Percentiles rank a stretch among this genome's conserved stretches.
phyloP scores from a whole-genome alignment of 441 rosid species.

The Erysimum cheiri region DNA sequence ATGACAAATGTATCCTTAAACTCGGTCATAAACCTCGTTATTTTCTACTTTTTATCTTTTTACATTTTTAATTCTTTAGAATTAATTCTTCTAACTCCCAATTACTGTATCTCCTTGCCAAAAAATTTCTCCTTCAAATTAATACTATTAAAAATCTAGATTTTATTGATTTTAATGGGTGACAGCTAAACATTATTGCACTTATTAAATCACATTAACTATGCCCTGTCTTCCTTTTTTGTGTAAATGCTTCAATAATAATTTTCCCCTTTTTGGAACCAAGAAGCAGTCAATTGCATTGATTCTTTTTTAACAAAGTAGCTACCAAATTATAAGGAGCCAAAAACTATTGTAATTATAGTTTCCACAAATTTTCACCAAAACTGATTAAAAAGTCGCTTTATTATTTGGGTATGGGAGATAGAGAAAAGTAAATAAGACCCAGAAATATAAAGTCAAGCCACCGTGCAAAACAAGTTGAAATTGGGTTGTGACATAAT shows the following conservation, averaged over 20 bases:
- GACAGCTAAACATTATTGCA: constrained; percentile 41
- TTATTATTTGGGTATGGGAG: constrained; percentile 12
- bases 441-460: constrained; percentile 40
- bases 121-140: neutral
- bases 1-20: constrained; percentile 40
- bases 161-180: constrained; percentile 24
- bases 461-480: constrained; percentile 51
- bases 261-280: constrained; percentile 33
- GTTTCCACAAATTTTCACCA: constrained; percentile 1
- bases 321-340: constrained; percentile 23
- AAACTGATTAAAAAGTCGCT: constrained; percentile 13
- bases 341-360: no score
- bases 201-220: constrained; percentile 36
- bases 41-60: constrained; percentile 15
- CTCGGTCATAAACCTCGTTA: constrained; percentile 31
- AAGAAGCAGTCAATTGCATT: constrained; percentile 37
- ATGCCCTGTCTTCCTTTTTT: constrained; percentile 28
- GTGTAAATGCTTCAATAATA: constrained; percentile 42
- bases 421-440: constrained; percentile 37
- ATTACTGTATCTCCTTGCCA: neutral
- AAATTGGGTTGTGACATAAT: constrained; percentile 30
- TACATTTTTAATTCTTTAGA: constrained; percentile 7
- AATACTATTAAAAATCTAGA: neutral
- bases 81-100: no score
- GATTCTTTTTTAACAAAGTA: constrained; percentile 15